A percentile compares a stretch with the other conserved stretches of the same genome.
Evolutionary conservation across 768 basidiomycete genomes (phyloP).

Genomic region (Lanmaoa pseudosensibilis): DNA sequence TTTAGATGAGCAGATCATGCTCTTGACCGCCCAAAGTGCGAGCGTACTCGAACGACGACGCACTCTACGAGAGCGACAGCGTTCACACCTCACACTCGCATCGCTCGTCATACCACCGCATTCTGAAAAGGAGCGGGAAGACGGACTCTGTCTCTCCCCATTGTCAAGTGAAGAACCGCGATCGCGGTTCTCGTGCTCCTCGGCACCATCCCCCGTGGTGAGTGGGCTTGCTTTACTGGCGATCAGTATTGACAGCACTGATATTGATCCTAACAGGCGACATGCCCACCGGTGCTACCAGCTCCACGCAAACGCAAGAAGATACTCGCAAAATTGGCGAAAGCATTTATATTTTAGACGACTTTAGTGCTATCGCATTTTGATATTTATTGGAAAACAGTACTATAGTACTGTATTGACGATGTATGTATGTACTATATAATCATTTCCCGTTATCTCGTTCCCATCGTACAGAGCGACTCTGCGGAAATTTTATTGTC

Average conservation of each 20-base stretch:
- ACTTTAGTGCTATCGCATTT: too few species aligned
- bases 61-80: constrained; percentile 11
- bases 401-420: background rate
- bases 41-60: constrained; percentile 22
- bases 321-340: constrained; percentile 14
- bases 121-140: background rate
- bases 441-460: background rate
- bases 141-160: background rate
- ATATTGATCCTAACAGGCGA: constrained; percentile 1
- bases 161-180: constrained; percentile 20
- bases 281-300: background rate
- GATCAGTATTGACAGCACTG: background rate
- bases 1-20: too few species aligned
- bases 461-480: too few species aligned
- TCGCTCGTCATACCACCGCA: constrained; percentile 6
- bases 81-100: background rate
- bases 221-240: constrained; percentile 2
- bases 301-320: constrained; percentile 11
- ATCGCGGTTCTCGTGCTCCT: constrained; percentile 24
- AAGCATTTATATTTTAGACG: constrained; percentile 1
- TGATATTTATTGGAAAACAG: background rate
- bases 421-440: background rate
- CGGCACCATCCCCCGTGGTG: constrained; percentile 15
- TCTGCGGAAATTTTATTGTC: too few species aligned
- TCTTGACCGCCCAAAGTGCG: constrained; percentile 18